These are phyloP conservation scores for Cordyceps fumosorosea DNA, from an alignment of 2,329 filamentous ascomycete species.

Conservation along the genomic window DNA sequence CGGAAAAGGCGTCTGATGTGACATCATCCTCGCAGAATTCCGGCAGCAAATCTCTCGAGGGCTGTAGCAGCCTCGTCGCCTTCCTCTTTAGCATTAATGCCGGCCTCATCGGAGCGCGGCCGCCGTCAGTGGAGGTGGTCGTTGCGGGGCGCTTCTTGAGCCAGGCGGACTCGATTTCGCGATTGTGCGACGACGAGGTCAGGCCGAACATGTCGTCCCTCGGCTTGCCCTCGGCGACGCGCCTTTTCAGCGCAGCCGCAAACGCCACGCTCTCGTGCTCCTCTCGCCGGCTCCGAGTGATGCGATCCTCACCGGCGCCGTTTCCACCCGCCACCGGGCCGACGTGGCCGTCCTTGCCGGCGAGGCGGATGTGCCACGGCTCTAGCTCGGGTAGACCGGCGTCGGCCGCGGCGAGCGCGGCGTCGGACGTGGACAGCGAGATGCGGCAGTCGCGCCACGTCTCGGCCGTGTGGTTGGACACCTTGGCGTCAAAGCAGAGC, in stretches of 20 bases:
- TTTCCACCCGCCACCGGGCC: too few species aligned
- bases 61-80: too few species aligned
- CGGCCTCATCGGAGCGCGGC: too few species aligned
- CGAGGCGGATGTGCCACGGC: conserved; percentile 45
- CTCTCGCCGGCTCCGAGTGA: conserved; percentile 31
- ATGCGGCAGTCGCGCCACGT: conserved; percentile 56
- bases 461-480: conserved; percentile 57
- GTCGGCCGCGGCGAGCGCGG: conserved; percentile 48
- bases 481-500: conserved; percentile 55
- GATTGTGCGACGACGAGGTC: not conserved
- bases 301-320: conserved; percentile 16
- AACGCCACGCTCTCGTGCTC: conserved; percentile 24
- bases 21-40: too few species aligned
- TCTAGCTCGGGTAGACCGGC: conserved; percentile 48
- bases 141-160: too few species aligned
- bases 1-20: too few species aligned
- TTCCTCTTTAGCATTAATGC: too few species aligned
- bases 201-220: conserved; percentile 12
- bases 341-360: conserved; percentile 26
- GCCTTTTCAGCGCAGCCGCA: conserved; percentile 18
- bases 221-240: conserved; percentile 9
- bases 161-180: too few species aligned
- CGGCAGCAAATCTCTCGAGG: too few species aligned
- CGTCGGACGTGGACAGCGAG: conserved; percentile 57
- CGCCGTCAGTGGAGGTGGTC: too few species aligned